Percentiles rank a stretch among this genome's conserved stretches.
These are phyloP conservation scores for Raddia distichophylla DNA, from an alignment of 176 grass and related monocot species.

Conservation along the genomic window DNA sequence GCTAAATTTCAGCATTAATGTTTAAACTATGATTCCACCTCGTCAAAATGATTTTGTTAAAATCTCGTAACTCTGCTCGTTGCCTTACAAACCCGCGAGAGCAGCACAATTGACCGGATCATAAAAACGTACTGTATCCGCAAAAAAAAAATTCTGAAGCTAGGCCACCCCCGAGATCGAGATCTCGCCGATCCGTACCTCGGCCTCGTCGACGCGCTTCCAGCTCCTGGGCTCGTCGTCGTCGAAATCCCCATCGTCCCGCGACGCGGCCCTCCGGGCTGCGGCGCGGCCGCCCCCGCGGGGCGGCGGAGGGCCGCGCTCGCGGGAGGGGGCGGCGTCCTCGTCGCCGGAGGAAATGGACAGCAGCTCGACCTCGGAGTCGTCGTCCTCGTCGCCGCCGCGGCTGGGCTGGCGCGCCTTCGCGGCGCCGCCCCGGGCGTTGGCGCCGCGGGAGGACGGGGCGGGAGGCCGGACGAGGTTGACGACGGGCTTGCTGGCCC, in stretches of 20 bases:
- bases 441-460: conserved; percentile 41
- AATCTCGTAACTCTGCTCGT: background rate
- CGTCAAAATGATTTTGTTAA: background rate
- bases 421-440: conserved; percentile 29
- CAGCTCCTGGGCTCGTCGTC: conserved; percentile 94
- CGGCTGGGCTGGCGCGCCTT: conserved; percentile 58
- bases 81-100: background rate
- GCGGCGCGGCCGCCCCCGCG: conserved; percentile 52
- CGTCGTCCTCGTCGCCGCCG: conserved; percentile 83
- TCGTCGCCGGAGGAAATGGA: conserved; percentile 98
- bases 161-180: conserved; percentile 35
- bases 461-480: conserved; percentile 80
- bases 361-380: conserved; percentile 91
- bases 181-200: conserved; percentile 69
- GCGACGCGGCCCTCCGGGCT: conserved; percentile 50
- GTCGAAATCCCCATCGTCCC: conserved; percentile 81
- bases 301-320: conserved; percentile 53
- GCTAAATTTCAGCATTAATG: conserved; percentile 19
- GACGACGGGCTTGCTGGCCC: conserved; percentile 77
- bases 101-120: conserved; percentile 2
- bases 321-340: conserved; percentile 56
- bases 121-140: background rate
- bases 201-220: conserved; percentile 96
- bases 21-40: background rate
- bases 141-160: background rate